Conservation (phyloP, 495 filamentous ascomycete genomes). For the Friedmanniomyces endolithicus region DNA sequence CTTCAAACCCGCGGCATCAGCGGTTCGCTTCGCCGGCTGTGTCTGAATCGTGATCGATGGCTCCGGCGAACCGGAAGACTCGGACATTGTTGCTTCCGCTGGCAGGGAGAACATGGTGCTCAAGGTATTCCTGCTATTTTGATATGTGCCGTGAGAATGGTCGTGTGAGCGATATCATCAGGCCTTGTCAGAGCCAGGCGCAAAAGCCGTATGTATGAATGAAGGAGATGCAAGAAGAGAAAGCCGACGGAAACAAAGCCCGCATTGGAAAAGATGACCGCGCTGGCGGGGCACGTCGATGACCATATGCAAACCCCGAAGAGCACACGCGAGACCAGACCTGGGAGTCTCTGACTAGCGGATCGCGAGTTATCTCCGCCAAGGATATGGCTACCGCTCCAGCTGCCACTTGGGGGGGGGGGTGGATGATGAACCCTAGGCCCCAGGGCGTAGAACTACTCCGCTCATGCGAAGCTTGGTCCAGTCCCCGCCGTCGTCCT, state of each 20-base stretch:
- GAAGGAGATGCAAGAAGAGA: neutral
- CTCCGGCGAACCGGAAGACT: conserved; percentile 11
- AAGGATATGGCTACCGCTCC: conserved; percentile 2
- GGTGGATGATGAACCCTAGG: neutral
- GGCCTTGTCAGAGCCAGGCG: too few species aligned
- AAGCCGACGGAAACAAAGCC: neutral
- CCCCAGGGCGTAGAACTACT: too few species aligned
- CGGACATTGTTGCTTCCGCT: conserved; percentile 1
- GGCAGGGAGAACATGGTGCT: conserved; percentile 2
- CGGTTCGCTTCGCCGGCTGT: conserved; percentile 30
- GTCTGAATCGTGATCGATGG: neutral
- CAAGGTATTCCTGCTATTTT: neutral
- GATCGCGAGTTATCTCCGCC: conserved; percentile 11
- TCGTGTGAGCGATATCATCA: neutral
- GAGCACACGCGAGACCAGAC: too few species aligned
- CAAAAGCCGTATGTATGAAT: neutral
- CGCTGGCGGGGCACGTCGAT: neutral
- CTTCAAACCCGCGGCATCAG: conserved; percentile 29
- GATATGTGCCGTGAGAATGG: neutral
- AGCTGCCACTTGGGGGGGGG: neutral
- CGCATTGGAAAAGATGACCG: neutral
- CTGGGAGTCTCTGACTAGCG: neutral
- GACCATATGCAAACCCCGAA: neutral
- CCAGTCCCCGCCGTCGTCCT: neutral
- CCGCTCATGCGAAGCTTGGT: neutral